Conservation (phyloP, 2,329 filamentous ascomycete genomes). For the Trichoderma sp. region DNA sequence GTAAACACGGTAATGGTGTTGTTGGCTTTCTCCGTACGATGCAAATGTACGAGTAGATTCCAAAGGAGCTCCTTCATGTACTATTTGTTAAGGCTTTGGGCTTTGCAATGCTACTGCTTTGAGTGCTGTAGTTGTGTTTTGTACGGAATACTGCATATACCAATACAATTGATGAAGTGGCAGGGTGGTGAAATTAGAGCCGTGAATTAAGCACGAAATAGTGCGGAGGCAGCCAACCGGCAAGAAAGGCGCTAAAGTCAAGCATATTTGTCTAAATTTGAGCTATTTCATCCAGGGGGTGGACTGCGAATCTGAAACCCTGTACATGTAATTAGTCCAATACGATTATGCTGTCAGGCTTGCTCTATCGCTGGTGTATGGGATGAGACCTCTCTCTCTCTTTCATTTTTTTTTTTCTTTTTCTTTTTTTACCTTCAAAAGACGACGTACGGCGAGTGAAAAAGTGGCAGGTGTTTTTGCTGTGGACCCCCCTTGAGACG, state of each 20-base stretch:
- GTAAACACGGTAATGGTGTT: background rate
- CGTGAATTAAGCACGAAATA: conserved; percentile 15
- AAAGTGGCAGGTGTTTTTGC: background rate
- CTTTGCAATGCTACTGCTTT: background rate
- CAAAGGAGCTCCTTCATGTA: background rate
- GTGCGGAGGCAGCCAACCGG: conserved; percentile 15
- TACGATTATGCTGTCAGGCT: background rate
- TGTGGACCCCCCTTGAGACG: background rate
- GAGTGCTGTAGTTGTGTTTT: background rate
- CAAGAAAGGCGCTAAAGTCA: conserved; percentile 11
- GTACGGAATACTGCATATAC: background rate
- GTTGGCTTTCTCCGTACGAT: background rate
- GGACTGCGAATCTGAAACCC: background rate
- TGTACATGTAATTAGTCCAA: background rate
- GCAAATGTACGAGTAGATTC: background rate
- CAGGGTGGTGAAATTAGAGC: conserved; percentile 18
- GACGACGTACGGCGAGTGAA: background rate
- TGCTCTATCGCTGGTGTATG: background rate
- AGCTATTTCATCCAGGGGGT: conserved; percentile 7
- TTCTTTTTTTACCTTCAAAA: background rate
- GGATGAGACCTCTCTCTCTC: background rate
- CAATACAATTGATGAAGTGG: background rate
- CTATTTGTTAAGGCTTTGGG: background rate
- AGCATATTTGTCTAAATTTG: conserved; percentile 1
- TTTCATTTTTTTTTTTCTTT: too few relatives aligned